Percentiles rank a stretch among this genome's conserved stretches.
phyloP scores from a whole-genome alignment of 495 filamentous ascomycete species.

The Penicillium tannophilum region DNA sequence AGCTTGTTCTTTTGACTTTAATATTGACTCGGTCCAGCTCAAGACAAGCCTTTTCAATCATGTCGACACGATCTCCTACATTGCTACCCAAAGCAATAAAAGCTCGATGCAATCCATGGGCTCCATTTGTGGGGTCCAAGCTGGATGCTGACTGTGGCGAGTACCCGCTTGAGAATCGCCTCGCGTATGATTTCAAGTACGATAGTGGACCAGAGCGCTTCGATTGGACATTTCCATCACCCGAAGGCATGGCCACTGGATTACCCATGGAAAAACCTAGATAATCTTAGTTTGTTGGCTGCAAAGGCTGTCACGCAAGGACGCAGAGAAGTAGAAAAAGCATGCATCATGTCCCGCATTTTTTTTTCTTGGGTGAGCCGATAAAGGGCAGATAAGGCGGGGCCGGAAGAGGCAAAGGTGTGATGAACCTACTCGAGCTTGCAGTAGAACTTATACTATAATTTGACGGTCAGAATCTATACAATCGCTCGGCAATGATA shows the following conservation, averaged over 20 bases:
- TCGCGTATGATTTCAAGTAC: conserved; percentile 15
- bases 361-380: conserved; percentile 17
- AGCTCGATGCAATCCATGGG: conserved; percentile 50
- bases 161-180: conserved; percentile 31
- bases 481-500: conserved; percentile 4
- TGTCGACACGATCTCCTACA: conserved; percentile 78
- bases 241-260: conserved; percentile 7
- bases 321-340: conserved; percentile 3
- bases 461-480: conserved; percentile 6
- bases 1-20: conserved; percentile 76
- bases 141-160: conserved; percentile 20
- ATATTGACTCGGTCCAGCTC: conserved; percentile 73
- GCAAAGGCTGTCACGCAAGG: background rate
- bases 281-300: conserved; percentile 10
- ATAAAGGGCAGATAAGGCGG: conserved; percentile 23
- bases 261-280: conserved; percentile 16
- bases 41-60: conserved; percentile 79
- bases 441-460: conserved; percentile 10
- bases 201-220: conserved; percentile 18
- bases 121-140: conserved; percentile 26
- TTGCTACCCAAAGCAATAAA: conserved; percentile 94
- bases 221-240: conserved; percentile 17
- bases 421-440: conserved; percentile 22
- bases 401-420: conserved; percentile 8
- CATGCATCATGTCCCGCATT: conserved; percentile 14